Evolutionary conservation across 108 stramenopile genomes (phyloP).

Genomic region (Ochromonas danica): DNA sequence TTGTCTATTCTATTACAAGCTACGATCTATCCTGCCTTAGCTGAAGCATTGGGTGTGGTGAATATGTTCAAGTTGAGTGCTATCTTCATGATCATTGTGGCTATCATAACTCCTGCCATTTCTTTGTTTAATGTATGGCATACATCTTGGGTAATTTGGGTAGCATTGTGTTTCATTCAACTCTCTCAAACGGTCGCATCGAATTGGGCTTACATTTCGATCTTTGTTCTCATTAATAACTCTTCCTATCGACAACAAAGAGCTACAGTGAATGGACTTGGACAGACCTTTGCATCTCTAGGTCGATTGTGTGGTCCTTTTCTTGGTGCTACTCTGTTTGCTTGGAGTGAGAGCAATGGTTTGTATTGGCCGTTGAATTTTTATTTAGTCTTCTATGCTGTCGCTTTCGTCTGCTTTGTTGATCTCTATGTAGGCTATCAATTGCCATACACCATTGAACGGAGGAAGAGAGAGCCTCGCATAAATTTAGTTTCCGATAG

Average conservation of each 20-base stretch:
- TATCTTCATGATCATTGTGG: not conserved
- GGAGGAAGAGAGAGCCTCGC: not conserved
- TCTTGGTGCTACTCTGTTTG: not conserved
- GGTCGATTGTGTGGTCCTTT: constrained; percentile 20
- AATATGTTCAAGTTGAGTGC: not conserved
- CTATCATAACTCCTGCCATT: no score
- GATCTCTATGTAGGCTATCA: not conserved
- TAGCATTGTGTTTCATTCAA: not conserved
- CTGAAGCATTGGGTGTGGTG: not conserved
- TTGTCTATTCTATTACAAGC: not conserved
- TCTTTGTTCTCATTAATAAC: constrained; percentile 25
- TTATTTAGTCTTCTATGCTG: not conserved
- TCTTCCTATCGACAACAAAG: constrained; percentile 3
- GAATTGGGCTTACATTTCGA: not conserved
- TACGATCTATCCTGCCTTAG: not conserved
- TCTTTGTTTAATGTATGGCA: not conserved
- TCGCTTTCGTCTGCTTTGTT: not conserved
- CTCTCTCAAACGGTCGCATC: not conserved
- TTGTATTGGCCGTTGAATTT: not conserved
- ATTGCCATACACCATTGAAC: not conserved
- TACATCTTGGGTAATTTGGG: not conserved
- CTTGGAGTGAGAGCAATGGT: constrained; percentile 16
- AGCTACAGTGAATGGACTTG: constrained; percentile 20
- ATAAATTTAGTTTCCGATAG: no score
- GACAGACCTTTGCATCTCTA: constrained; percentile 19